Percentiles rank a stretch among this genome's conserved stretches.
phyloP scores from a whole-genome alignment of 495 filamentous ascomycete species.

The Daldinia decipiens region DNA sequence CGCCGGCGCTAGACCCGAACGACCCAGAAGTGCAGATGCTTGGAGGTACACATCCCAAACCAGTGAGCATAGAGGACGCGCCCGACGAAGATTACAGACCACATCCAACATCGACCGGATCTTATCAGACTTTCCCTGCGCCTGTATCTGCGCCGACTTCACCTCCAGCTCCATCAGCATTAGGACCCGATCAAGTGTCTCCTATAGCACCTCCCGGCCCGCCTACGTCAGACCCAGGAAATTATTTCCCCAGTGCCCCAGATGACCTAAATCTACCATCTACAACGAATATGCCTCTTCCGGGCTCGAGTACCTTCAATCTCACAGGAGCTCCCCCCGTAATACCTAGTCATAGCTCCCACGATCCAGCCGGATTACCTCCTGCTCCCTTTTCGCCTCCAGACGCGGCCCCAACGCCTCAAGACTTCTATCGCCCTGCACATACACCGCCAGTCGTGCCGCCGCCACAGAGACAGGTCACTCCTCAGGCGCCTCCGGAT shows the following conservation, averaged over 20 bases:
- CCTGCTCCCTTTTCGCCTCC: slow-evolving; percentile 25
- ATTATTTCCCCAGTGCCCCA: slow-evolving; percentile 40
- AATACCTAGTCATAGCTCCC: slow-evolving; percentile 39
- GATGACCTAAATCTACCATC: slow-evolving; percentile 45
- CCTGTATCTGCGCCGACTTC: slow-evolving; percentile 56
- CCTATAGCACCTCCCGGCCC: slow-evolving; percentile 49
- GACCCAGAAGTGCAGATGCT: slow-evolving; percentile 71
- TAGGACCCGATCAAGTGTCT: slow-evolving; percentile 49
- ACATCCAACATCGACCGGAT: slow-evolving; percentile 48
- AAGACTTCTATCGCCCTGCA: slow-evolving; percentile 42
- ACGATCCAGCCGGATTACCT: slow-evolving; percentile 41
- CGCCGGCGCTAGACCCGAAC: slow-evolving; percentile 65
- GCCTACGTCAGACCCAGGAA: slow-evolving; percentile 45
- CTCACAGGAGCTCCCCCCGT: slow-evolving; percentile 32
- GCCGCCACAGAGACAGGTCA: slow-evolving; percentile 30
- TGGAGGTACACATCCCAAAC: slow-evolving; percentile 59
- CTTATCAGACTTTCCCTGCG: slow-evolving; percentile 50
- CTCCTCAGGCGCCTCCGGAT: slow-evolving; percentile 29
- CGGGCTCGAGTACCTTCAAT: slow-evolving; percentile 18
- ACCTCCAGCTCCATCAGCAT: slow-evolving; percentile 48
- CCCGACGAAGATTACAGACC: slow-evolving; percentile 56
- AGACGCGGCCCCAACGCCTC: slow-evolving; percentile 26
- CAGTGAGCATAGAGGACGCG: slow-evolving; percentile 66
- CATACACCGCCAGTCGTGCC: slow-evolving; percentile 29
- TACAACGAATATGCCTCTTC: slow-evolving; percentile 44